A percentile compares a stretch with the other conserved stretches of the same genome.
phyloP scores from a whole-genome alignment of 805 yeast species.

The Pichia kluyveri region DNA sequence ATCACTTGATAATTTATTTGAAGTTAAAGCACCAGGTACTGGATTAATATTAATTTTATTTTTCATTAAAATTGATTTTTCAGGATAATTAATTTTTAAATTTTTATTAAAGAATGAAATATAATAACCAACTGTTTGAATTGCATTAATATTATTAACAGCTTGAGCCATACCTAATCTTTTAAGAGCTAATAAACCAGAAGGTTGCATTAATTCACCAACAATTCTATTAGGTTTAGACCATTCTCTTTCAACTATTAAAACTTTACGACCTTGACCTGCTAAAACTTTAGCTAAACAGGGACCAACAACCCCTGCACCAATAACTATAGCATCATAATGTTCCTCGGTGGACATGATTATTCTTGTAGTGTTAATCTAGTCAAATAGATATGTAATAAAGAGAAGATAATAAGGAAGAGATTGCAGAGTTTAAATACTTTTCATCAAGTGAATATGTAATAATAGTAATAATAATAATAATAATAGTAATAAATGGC shows the following conservation, averaged over 20 bases:
- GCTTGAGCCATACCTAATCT: slow-evolving; percentile 79
- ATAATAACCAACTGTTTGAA: slow-evolving; percentile 70
- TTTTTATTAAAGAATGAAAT: slow-evolving; percentile 54
- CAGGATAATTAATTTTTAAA: slow-evolving; percentile 64
- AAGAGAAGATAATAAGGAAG: too few species aligned
- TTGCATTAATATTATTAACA: slow-evolving; percentile 68
- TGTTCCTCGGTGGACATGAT: slow-evolving; percentile 4
- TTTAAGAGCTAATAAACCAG: slow-evolving; percentile 78
- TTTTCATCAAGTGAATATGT: too few species aligned
- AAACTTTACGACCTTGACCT: slow-evolving; percentile 77
- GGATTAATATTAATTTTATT: slow-evolving; percentile 29
- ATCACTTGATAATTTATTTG: slow-evolving; percentile 24
- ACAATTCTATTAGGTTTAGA: slow-evolving; percentile 90
- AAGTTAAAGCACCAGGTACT: slow-evolving; percentile 35
- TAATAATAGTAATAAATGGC: background rate
- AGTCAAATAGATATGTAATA: too few species aligned
- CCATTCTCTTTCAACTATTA: slow-evolving; percentile 83
- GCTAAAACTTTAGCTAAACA: slow-evolving; percentile 85
- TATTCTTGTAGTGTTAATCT: background rate
- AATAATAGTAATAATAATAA: background rate
- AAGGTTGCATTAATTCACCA: slow-evolving; percentile 96
- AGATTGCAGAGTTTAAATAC: too few species aligned
- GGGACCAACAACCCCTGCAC: slow-evolving; percentile 99
- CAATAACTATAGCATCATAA: slow-evolving; percentile 83
- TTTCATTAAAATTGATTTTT: slow-evolving; percentile 40